Percentiles rank a stretch among this genome's conserved stretches.
phyloP scores from a whole-genome alignment of 176 grass and related monocot species.

The Bonia amplexicaulis region DNA sequence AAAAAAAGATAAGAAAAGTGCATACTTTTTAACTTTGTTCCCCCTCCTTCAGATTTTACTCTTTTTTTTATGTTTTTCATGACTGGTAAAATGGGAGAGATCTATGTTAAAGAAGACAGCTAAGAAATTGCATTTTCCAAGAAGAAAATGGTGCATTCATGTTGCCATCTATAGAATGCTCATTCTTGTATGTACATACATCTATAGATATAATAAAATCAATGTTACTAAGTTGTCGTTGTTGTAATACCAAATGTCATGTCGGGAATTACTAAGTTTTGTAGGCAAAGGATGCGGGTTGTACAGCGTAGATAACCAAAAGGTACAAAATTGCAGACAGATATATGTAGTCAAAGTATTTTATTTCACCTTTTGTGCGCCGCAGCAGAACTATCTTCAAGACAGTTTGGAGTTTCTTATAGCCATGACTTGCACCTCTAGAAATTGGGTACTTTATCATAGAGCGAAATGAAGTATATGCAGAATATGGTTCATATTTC shows the following conservation, averaged over 20 bases:
- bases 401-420: constrained; percentile 88
- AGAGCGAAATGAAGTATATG: constrained; percentile 43
- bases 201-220: not conserved
- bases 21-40: not conserved
- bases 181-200: not conserved
- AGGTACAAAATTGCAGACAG: not conserved
- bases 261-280: too few species aligned
- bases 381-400: constrained; percentile 75
- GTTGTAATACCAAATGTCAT: not conserved
- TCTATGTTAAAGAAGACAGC: not conserved
- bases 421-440: constrained; percentile 54
- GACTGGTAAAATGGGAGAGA: not conserved
- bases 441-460: constrained; percentile 60
- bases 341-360: constrained; percentile 1
- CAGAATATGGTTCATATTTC: constrained; percentile 79
- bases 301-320: not conserved
- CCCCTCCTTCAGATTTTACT: not conserved
- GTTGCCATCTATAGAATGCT: not conserved
- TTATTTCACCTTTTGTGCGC: constrained; percentile 76
- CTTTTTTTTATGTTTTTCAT: not conserved
- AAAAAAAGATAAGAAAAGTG: not conserved
- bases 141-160: not conserved
- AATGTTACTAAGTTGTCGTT: not conserved
- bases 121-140: not conserved
- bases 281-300: not conserved